These are phyloP conservation scores for Asterella californica DNA, from an alignment of 225 moss, liverwort and hornwort genomes.

Conservation along the genomic window DNA sequence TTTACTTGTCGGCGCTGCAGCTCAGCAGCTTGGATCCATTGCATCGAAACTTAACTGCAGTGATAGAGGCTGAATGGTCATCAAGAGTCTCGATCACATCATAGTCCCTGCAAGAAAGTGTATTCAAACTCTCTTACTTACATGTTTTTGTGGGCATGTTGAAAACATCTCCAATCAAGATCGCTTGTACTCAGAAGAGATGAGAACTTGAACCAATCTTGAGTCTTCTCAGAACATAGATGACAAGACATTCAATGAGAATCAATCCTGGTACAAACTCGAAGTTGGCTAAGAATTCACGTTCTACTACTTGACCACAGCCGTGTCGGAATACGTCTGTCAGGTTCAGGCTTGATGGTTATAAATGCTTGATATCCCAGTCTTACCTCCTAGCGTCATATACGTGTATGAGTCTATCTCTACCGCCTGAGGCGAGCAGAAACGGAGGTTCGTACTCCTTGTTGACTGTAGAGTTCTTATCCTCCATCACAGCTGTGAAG, in stretches of 20 bases:
- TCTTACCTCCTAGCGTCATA: constrained; percentile 68
- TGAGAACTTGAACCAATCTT: not conserved
- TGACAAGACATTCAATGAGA: too few species aligned
- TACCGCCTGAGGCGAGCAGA: constrained; percentile 72
- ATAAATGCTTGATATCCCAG: not conserved
- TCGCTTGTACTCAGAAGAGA: not conserved
- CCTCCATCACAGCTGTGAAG: constrained; percentile 49
- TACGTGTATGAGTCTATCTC: constrained; percentile 66
- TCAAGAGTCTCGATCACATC: constrained; percentile 74
- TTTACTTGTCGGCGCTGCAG: constrained; percentile 80
- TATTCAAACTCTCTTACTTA: not conserved
- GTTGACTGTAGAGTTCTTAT: constrained; percentile 42
- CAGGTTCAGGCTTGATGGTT: not conserved
- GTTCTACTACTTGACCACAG: not conserved
- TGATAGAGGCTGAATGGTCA: constrained; percentile 69
- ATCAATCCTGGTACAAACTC: not conserved
- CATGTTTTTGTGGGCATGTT: not conserved
- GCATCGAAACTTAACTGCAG: constrained; percentile 63
- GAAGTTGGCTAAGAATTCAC: not conserved
- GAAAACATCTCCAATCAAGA: not conserved
- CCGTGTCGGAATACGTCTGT: not conserved
- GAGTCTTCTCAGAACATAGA: not conserved
- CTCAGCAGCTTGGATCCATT: constrained; percentile 71
- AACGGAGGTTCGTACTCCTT: constrained; percentile 31
- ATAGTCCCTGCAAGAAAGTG: constrained; percentile 48